Conservation (phyloP, 2,329 filamentous ascomycete species). For the Monilinia vaccinii-corymbosi region DNA sequence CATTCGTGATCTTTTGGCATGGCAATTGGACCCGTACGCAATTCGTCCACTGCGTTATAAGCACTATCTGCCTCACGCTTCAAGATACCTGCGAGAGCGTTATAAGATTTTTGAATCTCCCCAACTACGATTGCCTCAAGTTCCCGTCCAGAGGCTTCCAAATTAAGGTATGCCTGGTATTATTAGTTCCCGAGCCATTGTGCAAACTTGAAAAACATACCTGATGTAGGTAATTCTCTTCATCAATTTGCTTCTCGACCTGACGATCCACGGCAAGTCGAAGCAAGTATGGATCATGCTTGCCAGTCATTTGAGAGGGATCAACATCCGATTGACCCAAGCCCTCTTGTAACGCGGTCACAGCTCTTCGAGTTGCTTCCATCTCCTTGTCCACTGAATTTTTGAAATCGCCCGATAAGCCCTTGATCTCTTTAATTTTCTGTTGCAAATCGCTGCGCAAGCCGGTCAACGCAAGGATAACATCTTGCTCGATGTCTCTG, state of each 20-base stretch:
- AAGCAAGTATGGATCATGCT: constrained; percentile 85
- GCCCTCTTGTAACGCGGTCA: constrained; percentile 72
- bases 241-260: constrained; percentile 85
- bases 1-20: constrained; percentile 95
- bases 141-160: constrained; percentile 89
- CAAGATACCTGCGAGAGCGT: constrained; percentile 81
- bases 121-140: constrained; percentile 93
- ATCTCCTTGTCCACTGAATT: constrained; percentile 95
- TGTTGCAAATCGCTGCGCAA: constrained; percentile 81
- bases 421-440: constrained; percentile 98
- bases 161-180: constrained; percentile 75
- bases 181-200: constrained; percentile 20
- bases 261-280: constrained; percentile 80
- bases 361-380: constrained; percentile 69
- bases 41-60: constrained; percentile 67
- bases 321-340: constrained; percentile 74
- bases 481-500: constrained; percentile 81
- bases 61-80: constrained; percentile 83
- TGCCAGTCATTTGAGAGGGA: constrained; percentile 64
- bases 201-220: constrained; percentile 40
- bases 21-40: constrained; percentile 76
- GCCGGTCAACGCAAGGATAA: constrained; percentile 78
- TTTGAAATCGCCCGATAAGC: constrained; percentile 87
- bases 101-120: constrained; percentile 97
- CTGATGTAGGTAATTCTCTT: constrained; percentile 94